phyloP scores from a whole-genome alignment of 2,329 filamentous ascomycete genomes.

The Penicillium sp. region DNA sequence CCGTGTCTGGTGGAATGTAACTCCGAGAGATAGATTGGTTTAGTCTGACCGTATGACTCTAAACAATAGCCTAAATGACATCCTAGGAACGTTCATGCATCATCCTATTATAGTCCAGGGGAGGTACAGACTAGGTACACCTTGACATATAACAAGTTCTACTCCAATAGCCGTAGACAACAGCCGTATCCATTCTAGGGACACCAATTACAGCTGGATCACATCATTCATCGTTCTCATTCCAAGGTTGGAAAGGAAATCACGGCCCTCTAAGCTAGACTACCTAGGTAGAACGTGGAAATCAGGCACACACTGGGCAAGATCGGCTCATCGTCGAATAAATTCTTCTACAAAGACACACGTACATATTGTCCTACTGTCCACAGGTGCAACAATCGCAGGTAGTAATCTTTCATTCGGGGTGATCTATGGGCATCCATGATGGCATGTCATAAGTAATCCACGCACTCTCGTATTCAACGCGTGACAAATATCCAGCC shows the following conservation, averaged over 20 bases:
- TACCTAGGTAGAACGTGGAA: not conserved
- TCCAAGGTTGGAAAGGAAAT: not conserved
- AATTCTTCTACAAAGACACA: not conserved
- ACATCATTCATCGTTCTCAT: not conserved
- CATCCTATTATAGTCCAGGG: not conserved
- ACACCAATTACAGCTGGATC: not conserved
- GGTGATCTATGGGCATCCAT: conserved; percentile 10
- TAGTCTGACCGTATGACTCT: not conserved
- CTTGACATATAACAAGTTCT: too few species aligned
- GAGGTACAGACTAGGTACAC: not conserved
- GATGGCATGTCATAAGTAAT: conserved; percentile 2
- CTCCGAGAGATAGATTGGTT: not conserved
- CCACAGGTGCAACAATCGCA: not conserved
- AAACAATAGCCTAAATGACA: not conserved
- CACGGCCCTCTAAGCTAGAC: not conserved
- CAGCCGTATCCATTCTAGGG: not conserved
- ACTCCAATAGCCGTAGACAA: not conserved
- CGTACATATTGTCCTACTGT: not conserved
- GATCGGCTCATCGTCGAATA: not conserved
- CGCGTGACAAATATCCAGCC: not conserved
- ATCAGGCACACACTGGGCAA: not conserved
- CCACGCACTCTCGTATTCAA: not conserved
- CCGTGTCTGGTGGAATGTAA: conserved; percentile 9
- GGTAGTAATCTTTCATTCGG: conserved; percentile 7
- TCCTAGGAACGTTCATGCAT: not conserved